Percentiles rank a stretch among this genome's conserved stretches.
phyloP scores from a whole-genome alignment of 2,329 filamentous ascomycete species.

The Hypoxylon sp. region DNA sequence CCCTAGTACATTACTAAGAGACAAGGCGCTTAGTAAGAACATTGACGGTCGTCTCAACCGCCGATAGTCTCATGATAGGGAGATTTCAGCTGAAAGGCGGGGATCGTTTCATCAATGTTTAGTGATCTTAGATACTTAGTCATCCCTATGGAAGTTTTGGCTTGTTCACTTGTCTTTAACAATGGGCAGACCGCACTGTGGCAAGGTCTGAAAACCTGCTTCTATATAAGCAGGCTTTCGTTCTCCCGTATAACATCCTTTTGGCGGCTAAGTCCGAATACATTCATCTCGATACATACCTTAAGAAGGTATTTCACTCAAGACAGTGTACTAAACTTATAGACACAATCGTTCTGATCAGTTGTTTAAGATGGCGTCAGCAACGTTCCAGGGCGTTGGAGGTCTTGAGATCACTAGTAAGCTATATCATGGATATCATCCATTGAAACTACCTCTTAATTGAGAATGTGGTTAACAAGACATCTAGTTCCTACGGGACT shows the following conservation, averaged over 20 bases:
- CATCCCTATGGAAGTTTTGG: neutral
- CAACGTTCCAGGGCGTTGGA: slow-evolving; percentile 7
- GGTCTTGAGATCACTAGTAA: slow-evolving; percentile 5
- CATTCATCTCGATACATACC: too few relatives aligned
- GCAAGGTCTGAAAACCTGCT: neutral
- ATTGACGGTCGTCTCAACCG: neutral
- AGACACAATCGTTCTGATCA: neutral
- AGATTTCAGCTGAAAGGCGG: neutral
- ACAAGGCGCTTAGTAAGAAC: neutral
- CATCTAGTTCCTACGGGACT: slow-evolving; percentile 3
- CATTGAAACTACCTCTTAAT: neutral
- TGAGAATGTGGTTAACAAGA: neutral
- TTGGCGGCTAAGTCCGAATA: too few relatives aligned
- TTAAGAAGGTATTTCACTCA: too few relatives aligned
- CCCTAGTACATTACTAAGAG: neutral
- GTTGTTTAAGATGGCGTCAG: slow-evolving; percentile 6
- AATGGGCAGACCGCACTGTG: neutral
- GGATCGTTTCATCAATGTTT: neutral
- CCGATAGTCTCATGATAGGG: neutral
- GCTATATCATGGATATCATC: neutral
- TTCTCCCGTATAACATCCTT: neutral
- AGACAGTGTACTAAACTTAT: neutral
- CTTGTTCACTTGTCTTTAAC: neutral
- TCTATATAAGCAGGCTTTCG: neutral
- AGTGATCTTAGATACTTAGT: neutral